Percentiles rank a stretch among this genome's conserved stretches.
These are phyloP conservation scores for Kazachstania taianensis DNA, from an alignment of 805 yeast species.

Conservation along the genomic window DNA sequence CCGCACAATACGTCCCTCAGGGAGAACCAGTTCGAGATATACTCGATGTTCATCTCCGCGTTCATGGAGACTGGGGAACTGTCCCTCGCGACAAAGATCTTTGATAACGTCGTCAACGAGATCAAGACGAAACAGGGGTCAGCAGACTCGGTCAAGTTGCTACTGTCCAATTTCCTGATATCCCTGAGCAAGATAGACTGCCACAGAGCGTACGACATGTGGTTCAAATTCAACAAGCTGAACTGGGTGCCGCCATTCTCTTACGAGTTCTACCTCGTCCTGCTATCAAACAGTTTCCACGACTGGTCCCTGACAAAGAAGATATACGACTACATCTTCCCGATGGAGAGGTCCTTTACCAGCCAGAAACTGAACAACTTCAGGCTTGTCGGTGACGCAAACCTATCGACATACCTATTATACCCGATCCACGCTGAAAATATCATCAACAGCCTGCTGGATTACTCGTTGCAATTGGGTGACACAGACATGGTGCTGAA, in stretches of 20 bases:
- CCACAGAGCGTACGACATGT: conserved; percentile 28
- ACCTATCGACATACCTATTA: conserved; percentile 15
- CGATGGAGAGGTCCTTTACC: conserved; percentile 22
- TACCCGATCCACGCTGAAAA: conserved; percentile 20
- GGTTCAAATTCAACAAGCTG: conserved; percentile 30
- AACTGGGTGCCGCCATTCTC: conserved; percentile 35
- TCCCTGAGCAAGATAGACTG: conserved; percentile 30
- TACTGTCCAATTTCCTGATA: conserved; percentile 37
- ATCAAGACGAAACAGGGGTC: conserved; percentile 30
- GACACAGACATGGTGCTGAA: conserved; percentile 29
- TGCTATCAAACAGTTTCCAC: conserved; percentile 28
- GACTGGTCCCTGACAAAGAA: conserved; percentile 28
- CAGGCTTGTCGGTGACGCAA: neutral
- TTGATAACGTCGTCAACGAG: conserved; percentile 44
- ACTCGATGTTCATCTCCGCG: conserved; percentile 42
- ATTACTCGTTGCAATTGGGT: conserved; percentile 22
- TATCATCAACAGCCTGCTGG: conserved; percentile 18
- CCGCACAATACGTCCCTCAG: conserved; percentile 13
- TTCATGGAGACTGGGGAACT: conserved; percentile 42
- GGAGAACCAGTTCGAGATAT: conserved; percentile 38
- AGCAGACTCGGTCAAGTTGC: conserved; percentile 29
- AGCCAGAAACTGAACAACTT: conserved; percentile 1
- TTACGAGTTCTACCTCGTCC: conserved; percentile 29
- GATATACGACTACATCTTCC: conserved; percentile 31
- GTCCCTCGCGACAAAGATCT: conserved; percentile 42